Conservation (phyloP, 225 moss, liverwort and hornwort species). For the Sphagnum tenellum region DNA sequence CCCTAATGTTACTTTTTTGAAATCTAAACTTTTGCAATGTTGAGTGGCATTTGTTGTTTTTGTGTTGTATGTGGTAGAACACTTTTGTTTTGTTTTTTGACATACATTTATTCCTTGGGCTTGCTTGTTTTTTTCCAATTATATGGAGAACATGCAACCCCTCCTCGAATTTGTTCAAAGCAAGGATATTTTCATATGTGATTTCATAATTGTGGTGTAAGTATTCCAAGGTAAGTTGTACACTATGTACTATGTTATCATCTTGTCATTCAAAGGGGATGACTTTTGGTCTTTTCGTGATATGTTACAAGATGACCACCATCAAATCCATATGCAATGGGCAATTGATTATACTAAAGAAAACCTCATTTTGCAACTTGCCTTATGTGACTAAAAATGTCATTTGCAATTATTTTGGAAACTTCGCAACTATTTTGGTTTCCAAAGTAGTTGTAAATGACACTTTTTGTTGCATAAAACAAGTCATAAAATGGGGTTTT, state of each 20-base stretch:
- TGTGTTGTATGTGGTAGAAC: too few relatives aligned
- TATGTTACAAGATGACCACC: background rate
- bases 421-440: too few relatives aligned
- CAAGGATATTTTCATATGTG: background rate
- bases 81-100: background rate
- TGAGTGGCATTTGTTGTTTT: too few relatives aligned
- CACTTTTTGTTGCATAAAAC: too few relatives aligned
- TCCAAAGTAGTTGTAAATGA: too few relatives aligned
- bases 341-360: background rate
- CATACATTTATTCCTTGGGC: background rate
- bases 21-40: too few relatives aligned
- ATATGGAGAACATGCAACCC: background rate
- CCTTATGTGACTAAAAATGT: too few relatives aligned
- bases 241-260: background rate
- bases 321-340: background rate
- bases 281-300: background rate
- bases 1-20: too few relatives aligned
- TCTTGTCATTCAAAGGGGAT: background rate
- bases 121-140: background rate
- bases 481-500: too few relatives aligned
- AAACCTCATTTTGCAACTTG: too few relatives aligned
- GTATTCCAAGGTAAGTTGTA: background rate
- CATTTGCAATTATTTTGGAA: too few relatives aligned
- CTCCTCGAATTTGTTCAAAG: background rate
- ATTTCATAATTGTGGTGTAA: background rate